phyloP scores from a whole-genome alignment of 495 filamentous ascomycete genomes.

The Terfezia boudieri region DNA sequence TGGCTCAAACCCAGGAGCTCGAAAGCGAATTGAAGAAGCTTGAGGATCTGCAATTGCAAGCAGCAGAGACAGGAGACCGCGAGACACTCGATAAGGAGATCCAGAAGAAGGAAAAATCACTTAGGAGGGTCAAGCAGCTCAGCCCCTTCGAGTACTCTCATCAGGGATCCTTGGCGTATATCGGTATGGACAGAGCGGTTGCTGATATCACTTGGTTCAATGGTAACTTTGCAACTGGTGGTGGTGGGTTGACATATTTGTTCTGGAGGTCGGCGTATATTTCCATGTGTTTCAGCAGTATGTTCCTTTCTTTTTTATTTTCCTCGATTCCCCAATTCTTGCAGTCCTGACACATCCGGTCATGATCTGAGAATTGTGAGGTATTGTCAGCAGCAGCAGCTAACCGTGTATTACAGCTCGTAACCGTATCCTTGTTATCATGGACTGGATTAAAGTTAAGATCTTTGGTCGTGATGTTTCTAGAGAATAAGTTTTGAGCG shows the following conservation, averaged over 20 bases:
- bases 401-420: slow-evolving; percentile 23
- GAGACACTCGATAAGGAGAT: slow-evolving; percentile 50
- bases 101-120: slow-evolving; percentile 59
- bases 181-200: slow-evolving; percentile 91
- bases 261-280: slow-evolving; percentile 97
- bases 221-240: slow-evolving; percentile 38
- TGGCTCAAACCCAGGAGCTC: slow-evolving; percentile 70
- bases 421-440: slow-evolving; percentile 74
- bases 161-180: slow-evolving; percentile 91
- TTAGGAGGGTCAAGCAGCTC: slow-evolving; percentile 74
- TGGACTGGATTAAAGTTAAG: slow-evolving; percentile 93
- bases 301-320: slow-evolving; percentile 21
- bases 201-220: slow-evolving; percentile 95
- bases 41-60: slow-evolving; percentile 30
- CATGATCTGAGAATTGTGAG: not conserved
- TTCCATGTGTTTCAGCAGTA: slow-evolving; percentile 98
- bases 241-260: slow-evolving; percentile 29
- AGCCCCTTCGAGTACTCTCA: slow-evolving; percentile 96
- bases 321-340: not conserved
- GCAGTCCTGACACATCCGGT: not conserved
- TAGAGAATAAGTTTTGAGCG: slow-evolving; percentile 39
- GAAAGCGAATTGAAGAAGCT: slow-evolving; percentile 45
- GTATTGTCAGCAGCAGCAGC: not conserved
- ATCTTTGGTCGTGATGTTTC: slow-evolving; percentile 90
- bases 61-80: slow-evolving; percentile 26